Evolutionary conservation across 2,329 filamentous ascomycete genomes (phyloP).

Genomic region (Alternaria gansuensis): DNA sequence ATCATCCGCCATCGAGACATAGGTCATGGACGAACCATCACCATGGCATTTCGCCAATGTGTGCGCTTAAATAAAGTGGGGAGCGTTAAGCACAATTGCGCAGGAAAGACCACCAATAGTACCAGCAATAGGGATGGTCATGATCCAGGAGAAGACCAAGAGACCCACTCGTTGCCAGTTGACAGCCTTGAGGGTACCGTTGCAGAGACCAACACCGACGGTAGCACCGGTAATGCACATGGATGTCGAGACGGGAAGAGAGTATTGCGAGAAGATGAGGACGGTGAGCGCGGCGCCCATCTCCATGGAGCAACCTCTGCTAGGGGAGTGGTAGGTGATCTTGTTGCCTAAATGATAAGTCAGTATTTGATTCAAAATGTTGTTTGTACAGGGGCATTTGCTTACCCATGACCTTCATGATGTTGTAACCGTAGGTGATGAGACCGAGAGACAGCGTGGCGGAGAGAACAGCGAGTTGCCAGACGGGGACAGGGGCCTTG

Average conservation of each 20-base stretch:
- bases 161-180: slow-evolving; percentile 77
- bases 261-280: slow-evolving; percentile 77
- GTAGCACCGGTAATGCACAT: slow-evolving; percentile 82
- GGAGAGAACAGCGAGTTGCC: slow-evolving; percentile 77
- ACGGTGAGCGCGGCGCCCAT: slow-evolving; percentile 81
- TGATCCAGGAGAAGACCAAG: slow-evolving; percentile 72
- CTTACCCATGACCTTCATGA: slow-evolving; percentile 84
- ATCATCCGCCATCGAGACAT: neutral
- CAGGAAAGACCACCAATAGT: slow-evolving; percentile 60
- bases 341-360: neutral
- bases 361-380: too few species aligned
- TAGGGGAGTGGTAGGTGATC: slow-evolving; percentile 6
- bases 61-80: slow-evolving; percentile 55
- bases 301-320: slow-evolving; percentile 72
- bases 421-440: slow-evolving; percentile 81
- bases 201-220: slow-evolving; percentile 80
- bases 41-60: accelerated
- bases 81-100: slow-evolving; percentile 66
- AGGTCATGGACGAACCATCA: accelerated
- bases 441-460: slow-evolving; percentile 70
- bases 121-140: slow-evolving; percentile 69
- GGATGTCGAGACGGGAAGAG: slow-evolving; percentile 73
- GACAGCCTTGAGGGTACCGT: slow-evolving; percentile 74
- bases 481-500: slow-evolving; percentile 74
- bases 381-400: too few species aligned